These are phyloP conservation scores for Simplicillium sp. DNA, from an alignment of 2,329 filamentous ascomycete species.

Conservation along the genomic window DNA sequence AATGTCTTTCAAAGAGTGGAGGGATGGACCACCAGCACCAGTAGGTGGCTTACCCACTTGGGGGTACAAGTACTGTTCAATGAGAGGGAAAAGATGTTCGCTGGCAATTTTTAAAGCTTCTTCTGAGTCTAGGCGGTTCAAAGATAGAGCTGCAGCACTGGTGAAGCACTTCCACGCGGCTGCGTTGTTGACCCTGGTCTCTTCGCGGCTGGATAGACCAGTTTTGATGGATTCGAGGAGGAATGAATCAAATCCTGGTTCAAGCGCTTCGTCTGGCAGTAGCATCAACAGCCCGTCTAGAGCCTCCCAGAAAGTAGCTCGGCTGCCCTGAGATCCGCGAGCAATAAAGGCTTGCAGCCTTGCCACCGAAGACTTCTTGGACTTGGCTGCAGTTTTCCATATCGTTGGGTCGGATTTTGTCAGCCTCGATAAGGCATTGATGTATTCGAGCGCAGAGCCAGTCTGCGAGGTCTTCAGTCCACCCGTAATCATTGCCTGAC, in stretches of 20 bases:
- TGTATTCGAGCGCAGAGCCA: conserved; percentile 64
- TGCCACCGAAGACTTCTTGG: conserved; percentile 43
- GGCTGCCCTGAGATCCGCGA: conserved; percentile 74
- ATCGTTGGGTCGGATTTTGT: conserved; percentile 56
- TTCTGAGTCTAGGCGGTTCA: conserved; percentile 32
- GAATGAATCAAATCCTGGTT: conserved; percentile 41
- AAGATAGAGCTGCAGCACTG: conserved; percentile 46
- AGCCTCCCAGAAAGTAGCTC: conserved; percentile 62
- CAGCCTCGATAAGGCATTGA: conserved; percentile 56
- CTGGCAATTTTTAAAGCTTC: conserved; percentile 34
- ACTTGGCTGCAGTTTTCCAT: conserved; percentile 53
- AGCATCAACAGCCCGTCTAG: conserved; percentile 54
- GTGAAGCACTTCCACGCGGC: conserved; percentile 72
- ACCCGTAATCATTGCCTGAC: conserved; percentile 57
- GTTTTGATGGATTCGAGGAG: conserved; percentile 59
- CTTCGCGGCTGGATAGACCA: conserved; percentile 66
- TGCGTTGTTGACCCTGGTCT: conserved; percentile 57
- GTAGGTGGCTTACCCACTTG: conserved; percentile 24
- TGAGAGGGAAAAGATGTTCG: conserved; percentile 43
- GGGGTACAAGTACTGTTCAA: conserved; percentile 43
- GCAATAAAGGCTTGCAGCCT: conserved; percentile 65
- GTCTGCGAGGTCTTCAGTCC: conserved; percentile 63
- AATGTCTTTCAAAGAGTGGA: conserved; percentile 34
- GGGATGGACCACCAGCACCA: conserved; percentile 12
- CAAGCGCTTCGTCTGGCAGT: conserved; percentile 37